Conservation (phyloP, 2,329 filamentous ascomycete genomes). For the Aspergillus candidus region DNA sequence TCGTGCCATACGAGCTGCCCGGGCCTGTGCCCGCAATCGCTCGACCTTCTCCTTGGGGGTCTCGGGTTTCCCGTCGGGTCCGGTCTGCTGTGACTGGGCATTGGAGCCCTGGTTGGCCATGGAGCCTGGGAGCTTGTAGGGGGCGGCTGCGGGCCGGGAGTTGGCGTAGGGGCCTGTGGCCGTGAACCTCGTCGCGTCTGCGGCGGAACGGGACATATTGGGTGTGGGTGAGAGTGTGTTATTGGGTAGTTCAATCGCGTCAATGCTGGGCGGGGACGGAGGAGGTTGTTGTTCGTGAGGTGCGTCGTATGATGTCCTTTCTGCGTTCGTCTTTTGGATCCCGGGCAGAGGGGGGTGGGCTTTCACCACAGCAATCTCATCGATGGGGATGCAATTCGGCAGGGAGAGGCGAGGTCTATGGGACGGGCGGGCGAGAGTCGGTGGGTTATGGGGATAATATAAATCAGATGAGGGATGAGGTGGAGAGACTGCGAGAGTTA, state of each 20-base stretch:
- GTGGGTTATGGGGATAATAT: not conserved
- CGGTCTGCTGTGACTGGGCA: slow-evolving; percentile 12
- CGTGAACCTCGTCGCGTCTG: slow-evolving; percentile 47
- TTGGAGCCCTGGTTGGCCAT: slow-evolving; percentile 13
- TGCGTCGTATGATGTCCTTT: too few relatives aligned
- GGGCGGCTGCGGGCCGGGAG: slow-evolving; percentile 32
- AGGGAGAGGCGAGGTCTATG: too few relatives aligned
- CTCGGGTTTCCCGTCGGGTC: slow-evolving; percentile 41
- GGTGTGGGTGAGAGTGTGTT: slow-evolving; percentile 3
- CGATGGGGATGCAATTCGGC: too few relatives aligned
- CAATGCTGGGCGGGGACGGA: not conserved
- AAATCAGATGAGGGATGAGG: too few relatives aligned
- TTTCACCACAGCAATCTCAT: too few relatives aligned
- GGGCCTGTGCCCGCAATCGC: slow-evolving; percentile 61
- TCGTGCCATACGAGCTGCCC: slow-evolving; percentile 58
- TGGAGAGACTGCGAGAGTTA: too few relatives aligned
- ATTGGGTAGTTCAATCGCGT: not conserved
- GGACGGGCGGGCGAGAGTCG: too few relatives aligned
- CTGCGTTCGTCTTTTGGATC: too few relatives aligned
- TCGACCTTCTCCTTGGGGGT: slow-evolving; percentile 65
- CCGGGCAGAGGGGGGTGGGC: too few relatives aligned
- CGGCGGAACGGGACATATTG: slow-evolving; percentile 43
- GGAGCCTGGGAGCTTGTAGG: slow-evolving; percentile 29
- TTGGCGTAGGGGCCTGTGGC: slow-evolving; percentile 46
- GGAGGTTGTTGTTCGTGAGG: not conserved